A percentile compares a stretch with the other conserved stretches of the same genome.
Evolutionary conservation across 306 rosid genomes (phyloP).

Genomic region (Elaeagnus macrophylla): DNA sequence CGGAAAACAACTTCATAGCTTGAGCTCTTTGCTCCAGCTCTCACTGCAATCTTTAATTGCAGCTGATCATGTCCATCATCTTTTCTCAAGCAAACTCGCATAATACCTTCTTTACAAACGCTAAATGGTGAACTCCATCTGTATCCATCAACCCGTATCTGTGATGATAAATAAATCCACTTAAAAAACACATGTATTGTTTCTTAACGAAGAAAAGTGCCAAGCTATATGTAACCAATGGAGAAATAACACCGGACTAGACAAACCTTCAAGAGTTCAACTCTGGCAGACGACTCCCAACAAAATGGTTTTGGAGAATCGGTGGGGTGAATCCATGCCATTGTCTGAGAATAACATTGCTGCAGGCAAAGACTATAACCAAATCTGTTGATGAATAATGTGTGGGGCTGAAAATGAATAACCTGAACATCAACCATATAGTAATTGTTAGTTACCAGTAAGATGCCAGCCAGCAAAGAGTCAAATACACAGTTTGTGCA

Average conservation of each 20-base stretch:
- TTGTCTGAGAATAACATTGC: conserved; percentile 73
- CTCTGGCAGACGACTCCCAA: conserved; percentile 75
- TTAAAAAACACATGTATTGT: too few relatives aligned
- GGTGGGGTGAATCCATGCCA: conserved; percentile 75
- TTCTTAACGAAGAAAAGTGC: too few relatives aligned
- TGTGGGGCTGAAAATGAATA: conserved; percentile 78
- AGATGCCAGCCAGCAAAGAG: background rate
- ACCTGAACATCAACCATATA: conserved; percentile 49
- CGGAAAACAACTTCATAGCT: conserved; percentile 81
- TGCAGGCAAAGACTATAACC: conserved; percentile 83
- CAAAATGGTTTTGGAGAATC: conserved; percentile 80
- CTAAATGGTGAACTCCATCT: conserved; percentile 92
- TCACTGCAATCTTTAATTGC: conserved; percentile 69
- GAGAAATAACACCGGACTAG: background rate
- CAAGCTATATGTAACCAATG: background rate
- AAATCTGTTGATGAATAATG: conserved; percentile 68
- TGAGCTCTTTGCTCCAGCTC: conserved; percentile 84
- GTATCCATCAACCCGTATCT: conserved; percentile 78
- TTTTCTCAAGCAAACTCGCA: conserved; percentile 63
- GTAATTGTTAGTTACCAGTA: conserved; percentile 10
- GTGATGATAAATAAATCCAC: conserved; percentile 20
- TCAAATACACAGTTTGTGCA: too few relatives aligned
- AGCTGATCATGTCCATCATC: conserved; percentile 42
- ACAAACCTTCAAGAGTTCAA: conserved; percentile 71
- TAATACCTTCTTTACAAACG: conserved; percentile 67